Base-by-base conservation (phyloP, 2,329 filamentous ascomycete genomes). In the Aspergillus terreus region DNA sequence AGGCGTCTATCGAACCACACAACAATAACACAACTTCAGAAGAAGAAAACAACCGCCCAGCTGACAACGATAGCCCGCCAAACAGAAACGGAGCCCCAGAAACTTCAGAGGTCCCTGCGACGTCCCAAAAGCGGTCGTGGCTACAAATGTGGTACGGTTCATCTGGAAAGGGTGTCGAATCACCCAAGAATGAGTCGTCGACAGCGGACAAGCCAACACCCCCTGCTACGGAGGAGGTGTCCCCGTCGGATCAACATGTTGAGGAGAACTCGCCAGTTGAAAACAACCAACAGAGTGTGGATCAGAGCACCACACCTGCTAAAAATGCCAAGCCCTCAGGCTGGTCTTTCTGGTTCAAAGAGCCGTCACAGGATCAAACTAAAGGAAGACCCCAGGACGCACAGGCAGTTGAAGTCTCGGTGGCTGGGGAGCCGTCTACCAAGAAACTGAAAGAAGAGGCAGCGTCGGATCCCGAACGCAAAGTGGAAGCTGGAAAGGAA, bases 341-440 rank as follows among this genome's bases (percentile, higher is more conserved):
- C 2, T 75, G 72, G 72, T 68, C 70, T 6, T 74, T 73, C 52
- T 75, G 71, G 71, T 68, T 71, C 12, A 67, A 63, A 53, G 71
- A 72, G 44, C 44, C 59, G 10, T 52, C 66, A 14, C 67, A 65
- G 49, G 59, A 66, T 49, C 25, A 49, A 33, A n/a, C 58, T 46
- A 51, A 59, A 53, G 58, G 49, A 41, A 57, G 55, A 46, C 49
- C 63, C 30, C 55, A 66, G 57, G 58, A 67, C 54, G 56, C 50
- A 14, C 63, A 61, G 57, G 58, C 57, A 19, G 55, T 62, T 10
- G 64, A 64, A 49, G 58, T 60, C 6, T 57, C 61, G 25, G 41
- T 61, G 32, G 50, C 54, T 12, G 57, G 59, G n/a, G 55, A 62
- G 6, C 32, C 58, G 1, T 46, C 58, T 19, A 41, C 57, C 23